Conservation (phyloP, 129 eudicot species). For the Helianthus tuberosus region DNA sequence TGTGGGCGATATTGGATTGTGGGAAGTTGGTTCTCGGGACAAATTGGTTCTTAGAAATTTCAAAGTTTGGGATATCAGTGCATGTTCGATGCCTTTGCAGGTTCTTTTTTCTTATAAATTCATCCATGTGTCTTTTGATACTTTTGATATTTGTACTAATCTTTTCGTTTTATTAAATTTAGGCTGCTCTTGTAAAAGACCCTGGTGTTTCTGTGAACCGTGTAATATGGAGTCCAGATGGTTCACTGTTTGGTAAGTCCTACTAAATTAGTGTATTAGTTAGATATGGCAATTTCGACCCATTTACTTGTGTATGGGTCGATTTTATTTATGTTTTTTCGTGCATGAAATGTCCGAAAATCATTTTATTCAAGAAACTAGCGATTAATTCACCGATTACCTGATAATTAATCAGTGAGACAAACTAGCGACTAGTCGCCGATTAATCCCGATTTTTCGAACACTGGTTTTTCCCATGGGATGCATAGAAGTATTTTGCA, state of each 20-base stretch:
- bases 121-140: not conserved
- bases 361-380: not conserved
- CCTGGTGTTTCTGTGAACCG: constrained; percentile 85
- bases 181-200: constrained; percentile 77
- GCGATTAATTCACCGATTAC: no score
- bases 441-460: no score
- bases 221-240: constrained; percentile 86
- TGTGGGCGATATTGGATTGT: constrained; percentile 80
- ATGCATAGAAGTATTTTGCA: not conserved
- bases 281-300: no score
- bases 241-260: constrained; percentile 67
- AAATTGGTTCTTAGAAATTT: constrained; percentile 73
- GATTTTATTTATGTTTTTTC: not conserved
- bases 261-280: not conserved
- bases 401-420: no score
- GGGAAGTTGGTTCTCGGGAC: constrained; percentile 86
- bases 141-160: not conserved
- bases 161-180: constrained; percentile 18
- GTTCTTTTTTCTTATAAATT: constrained; percentile 27
- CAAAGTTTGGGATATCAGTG: constrained; percentile 82
- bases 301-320: not conserved
- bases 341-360: not conserved
- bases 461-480: not conserved
- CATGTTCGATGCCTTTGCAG: constrained; percentile 79
- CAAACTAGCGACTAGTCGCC: no score